Conservation (phyloP, 1,139 yeast species). For the Entelexis paramagnoliae region DNA sequence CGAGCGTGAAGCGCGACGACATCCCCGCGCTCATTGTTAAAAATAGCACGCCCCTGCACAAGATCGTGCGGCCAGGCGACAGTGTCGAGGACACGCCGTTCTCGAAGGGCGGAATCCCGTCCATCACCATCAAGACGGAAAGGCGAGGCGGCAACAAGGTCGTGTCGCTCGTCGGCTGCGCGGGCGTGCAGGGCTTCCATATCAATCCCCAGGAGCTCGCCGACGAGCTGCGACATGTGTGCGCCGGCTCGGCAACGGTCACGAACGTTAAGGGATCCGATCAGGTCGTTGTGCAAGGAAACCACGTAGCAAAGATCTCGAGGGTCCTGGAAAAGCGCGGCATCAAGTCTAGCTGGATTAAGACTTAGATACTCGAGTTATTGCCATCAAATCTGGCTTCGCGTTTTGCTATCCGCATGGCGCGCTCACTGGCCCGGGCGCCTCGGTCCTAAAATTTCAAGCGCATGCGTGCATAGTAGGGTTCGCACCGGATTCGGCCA, state of each 20-base stretch:
- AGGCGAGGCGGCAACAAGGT: conserved; percentile 73
- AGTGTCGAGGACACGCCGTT: conserved; percentile 32
- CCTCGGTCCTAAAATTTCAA: too few species aligned
- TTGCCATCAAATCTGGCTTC: too few species aligned
- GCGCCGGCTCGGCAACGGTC: conserved; percentile 83
- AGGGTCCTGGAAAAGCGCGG: conserved; percentile 56
- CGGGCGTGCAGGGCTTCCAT: conserved; percentile 57
- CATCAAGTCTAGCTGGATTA: conserved; percentile 53
- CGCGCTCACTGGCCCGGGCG: too few species aligned
- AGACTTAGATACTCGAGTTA: too few species aligned
- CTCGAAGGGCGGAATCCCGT: conserved; percentile 58
- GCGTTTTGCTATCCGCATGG: too few species aligned
- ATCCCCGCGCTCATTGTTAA: conserved; percentile 42
- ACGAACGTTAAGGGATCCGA: conserved; percentile 42
- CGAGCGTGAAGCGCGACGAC: conserved; percentile 39
- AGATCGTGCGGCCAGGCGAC: conserved; percentile 42
- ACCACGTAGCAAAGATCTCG: conserved; percentile 57
- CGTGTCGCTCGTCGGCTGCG: conserved; percentile 48
- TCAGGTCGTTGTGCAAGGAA: conserved; percentile 84
- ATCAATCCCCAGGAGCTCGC: conserved; percentile 59
- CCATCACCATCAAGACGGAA: conserved; percentile 57
- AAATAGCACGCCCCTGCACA: conserved; percentile 50
- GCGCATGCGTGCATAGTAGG: too few species aligned
- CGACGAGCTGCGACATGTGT: conserved; percentile 58
- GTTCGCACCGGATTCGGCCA: too few species aligned